Base-by-base conservation (phyloP, 129 eudicot genomes). In the sunflower (Helianthus annuus) region DNA sequence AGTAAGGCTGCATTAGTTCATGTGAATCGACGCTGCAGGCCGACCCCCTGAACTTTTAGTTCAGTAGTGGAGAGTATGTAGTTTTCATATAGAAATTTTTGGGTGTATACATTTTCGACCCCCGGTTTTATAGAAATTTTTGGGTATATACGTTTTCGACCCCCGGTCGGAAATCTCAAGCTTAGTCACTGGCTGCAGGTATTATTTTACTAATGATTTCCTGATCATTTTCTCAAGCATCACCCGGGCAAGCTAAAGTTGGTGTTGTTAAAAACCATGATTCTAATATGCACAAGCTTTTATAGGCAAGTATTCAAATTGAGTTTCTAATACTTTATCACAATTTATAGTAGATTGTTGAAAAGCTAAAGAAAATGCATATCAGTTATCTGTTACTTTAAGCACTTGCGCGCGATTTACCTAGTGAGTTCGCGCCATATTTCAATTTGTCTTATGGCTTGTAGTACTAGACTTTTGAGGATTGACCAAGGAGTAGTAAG, bases 401-500 rank as follows among this genome's bases (percentile, higher is more conserved):
- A 40, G 0, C 2, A 6, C 45, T 1, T 40, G 45, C 1, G 7
- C 45, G 10, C 10, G 45, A 40, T 9, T 1, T 40, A 40, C 45
- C 45, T 6, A 40, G 45, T 40, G 45, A 40, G 45, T 40, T 40
- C 45, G 1, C 45, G 1, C 24, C n/a, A 24, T 57, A 14, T 12
- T 53, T 69, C 62, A 69, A 10, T 53, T 7, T 0, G 39, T n/a
- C 1, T 15, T 49, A 36, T 19, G 52, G 40, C 58, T 14, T 48
- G 15, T 48, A 48, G 48, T 14, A 40, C 38, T 74, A 8, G 89
- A 77, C 72, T 76, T 82, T 78, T 80, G 96, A 24, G 87, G 91
- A 71, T 72, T 85, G 36, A 89, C 90, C 42, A 92, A 75, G 1
- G 87, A 78, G 39, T 77, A 80, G 62, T 92, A 92, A n/a, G 82